phyloP scores from a whole-genome alignment of 768 basidiomycete species.

The Agaricus blazei region DNA sequence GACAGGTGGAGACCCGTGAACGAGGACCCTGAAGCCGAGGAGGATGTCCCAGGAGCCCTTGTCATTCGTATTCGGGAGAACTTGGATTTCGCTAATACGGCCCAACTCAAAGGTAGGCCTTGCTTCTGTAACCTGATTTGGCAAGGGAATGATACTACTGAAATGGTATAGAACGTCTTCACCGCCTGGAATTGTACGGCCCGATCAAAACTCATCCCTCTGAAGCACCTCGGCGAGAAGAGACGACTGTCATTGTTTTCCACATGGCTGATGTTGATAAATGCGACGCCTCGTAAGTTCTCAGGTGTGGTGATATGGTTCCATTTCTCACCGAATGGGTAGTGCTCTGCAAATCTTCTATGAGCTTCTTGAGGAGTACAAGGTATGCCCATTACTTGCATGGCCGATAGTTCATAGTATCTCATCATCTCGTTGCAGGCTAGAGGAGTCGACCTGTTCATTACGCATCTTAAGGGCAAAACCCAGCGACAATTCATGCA shows the following conservation, averaged over 20 bases:
- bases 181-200: slow-evolving; percentile 88
- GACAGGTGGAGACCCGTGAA: slow-evolving; percentile 87
- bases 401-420: not conserved
- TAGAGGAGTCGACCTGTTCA: slow-evolving; percentile 45
- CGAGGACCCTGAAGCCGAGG: slow-evolving; percentile 79
- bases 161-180: slow-evolving; percentile 55
- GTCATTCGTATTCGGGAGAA: slow-evolving; percentile 89
- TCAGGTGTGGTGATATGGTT: not conserved
- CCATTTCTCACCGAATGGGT: slow-evolving; percentile 9
- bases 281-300: slow-evolving; percentile 83
- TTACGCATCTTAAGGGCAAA: slow-evolving; percentile 41
- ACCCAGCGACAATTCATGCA: slow-evolving; percentile 39
- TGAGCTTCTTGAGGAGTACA: slow-evolving; percentile 75
- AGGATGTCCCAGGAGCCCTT: slow-evolving; percentile 74
- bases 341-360: slow-evolving; percentile 83
- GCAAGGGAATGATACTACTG: not conserved
- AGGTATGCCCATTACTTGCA: slow-evolving; percentile 33
- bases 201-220: slow-evolving; percentile 77
- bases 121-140: not conserved
- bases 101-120: slow-evolving; percentile 77
- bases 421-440: slow-evolving; percentile 24
- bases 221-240: slow-evolving; percentile 73
- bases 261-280: slow-evolving; percentile 90
- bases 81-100: slow-evolving; percentile 93
- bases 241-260: slow-evolving; percentile 79